phyloP scores from a whole-genome alignment of 176 grass and related monocot genomes.

The Musa itinerans region DNA sequence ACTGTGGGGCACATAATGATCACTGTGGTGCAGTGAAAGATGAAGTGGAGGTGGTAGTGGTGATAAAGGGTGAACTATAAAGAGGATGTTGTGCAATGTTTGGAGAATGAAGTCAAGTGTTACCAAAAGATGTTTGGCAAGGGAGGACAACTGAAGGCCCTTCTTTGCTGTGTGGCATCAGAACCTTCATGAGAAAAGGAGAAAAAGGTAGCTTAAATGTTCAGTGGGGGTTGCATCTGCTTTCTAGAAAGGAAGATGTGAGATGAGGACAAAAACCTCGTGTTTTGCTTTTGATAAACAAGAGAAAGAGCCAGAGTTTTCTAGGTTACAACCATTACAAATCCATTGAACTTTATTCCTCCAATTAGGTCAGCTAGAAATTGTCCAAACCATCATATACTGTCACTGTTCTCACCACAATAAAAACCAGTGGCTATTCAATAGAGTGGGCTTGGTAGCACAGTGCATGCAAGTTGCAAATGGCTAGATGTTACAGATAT shows the following conservation, averaged over 20 bases:
- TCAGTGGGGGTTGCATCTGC: background rate
- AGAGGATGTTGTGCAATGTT: background rate
- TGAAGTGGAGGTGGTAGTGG: background rate
- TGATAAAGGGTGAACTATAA: background rate
- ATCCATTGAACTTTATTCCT: background rate
- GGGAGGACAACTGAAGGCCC: background rate
- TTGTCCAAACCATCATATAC: background rate
- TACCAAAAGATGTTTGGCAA: background rate
- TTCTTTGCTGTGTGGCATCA: background rate
- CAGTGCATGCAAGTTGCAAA: too few relatives aligned
- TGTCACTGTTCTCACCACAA: too few relatives aligned
- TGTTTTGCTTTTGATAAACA: background rate
- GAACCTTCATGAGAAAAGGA: background rate
- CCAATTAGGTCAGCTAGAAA: background rate
- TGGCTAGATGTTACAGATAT: too few relatives aligned
- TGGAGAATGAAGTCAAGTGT: background rate
- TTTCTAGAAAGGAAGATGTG: background rate
- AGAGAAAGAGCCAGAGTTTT: background rate
- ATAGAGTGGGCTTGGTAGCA: too few relatives aligned
- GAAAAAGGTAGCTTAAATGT: background rate
- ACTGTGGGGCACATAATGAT: background rate
- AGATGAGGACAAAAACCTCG: background rate
- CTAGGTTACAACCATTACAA: background rate
- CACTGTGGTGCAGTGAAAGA: slow-evolving; percentile 1
- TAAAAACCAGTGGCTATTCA: too few relatives aligned